A percentile compares a stretch with the other conserved stretches of the same genome.
Conservation (phyloP, 2,329 filamentous ascomycete species). For the Trichoderma cornu-damae region DNA sequence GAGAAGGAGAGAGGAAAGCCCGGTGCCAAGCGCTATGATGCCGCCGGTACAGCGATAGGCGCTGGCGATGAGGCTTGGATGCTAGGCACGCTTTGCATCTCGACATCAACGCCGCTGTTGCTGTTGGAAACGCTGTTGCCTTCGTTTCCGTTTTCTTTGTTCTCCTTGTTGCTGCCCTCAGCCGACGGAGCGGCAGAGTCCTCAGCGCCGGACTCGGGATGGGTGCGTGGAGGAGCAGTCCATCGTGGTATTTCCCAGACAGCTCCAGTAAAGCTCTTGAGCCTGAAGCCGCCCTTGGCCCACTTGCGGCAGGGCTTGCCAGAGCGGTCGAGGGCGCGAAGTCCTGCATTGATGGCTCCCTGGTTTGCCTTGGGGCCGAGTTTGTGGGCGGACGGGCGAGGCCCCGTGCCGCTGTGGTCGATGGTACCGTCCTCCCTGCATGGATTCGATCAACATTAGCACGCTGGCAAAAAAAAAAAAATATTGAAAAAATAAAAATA, state of each 20-base stretch:
- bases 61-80: constrained; percentile 49
- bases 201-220: constrained; percentile 42
- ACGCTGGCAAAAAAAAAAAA: not conserved
- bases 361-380: constrained; percentile 95
- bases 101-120: constrained; percentile 43
- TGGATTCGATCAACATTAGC: not conserved
- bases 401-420: constrained; percentile 49
- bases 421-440: constrained; percentile 58
- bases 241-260: constrained; percentile 78
- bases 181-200: constrained; percentile 44
- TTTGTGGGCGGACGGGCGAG: constrained; percentile 60
- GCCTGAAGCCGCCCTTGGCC: constrained; percentile 72
- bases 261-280: constrained; percentile 91
- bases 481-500: too few relatives aligned
- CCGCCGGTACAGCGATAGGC: constrained; percentile 44
- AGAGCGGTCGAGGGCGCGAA: constrained; percentile 87
- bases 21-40: constrained; percentile 30
- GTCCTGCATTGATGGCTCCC: constrained; percentile 92
- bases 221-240: constrained; percentile 63
- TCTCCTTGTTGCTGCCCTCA: constrained; percentile 54
- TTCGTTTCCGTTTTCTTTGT: constrained; percentile 54
- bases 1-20: not conserved
- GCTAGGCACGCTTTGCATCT: constrained; percentile 50
- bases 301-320: constrained; percentile 91
- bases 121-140: constrained; percentile 45